phyloP scores from a whole-genome alignment of 2,329 filamentous ascomycete species.

The Fusarium sp. region DNA sequence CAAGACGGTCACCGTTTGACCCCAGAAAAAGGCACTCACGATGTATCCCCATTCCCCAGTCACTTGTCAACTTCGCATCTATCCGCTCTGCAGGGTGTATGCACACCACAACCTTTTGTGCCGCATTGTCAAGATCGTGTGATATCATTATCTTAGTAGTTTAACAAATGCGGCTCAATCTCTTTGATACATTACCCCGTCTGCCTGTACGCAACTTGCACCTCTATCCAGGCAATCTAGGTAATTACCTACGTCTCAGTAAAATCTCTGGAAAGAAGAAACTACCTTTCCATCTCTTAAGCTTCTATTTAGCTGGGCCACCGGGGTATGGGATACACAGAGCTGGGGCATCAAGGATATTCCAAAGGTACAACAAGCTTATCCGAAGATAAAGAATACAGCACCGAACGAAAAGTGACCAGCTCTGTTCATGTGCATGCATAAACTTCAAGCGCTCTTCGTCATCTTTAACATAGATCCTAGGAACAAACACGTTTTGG shows the following conservation, averaged over 20 bases:
- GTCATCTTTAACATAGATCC: background rate
- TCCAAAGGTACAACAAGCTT: background rate
- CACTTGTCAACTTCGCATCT: slow-evolving; percentile 17
- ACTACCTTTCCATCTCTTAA: background rate
- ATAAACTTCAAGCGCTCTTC: background rate
- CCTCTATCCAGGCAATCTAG: background rate
- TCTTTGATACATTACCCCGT: background rate
- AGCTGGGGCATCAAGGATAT: background rate
- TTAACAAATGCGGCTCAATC: background rate
- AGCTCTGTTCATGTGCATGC: background rate
- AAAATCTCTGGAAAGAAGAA: background rate
- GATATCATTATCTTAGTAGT: background rate
- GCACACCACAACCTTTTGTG: slow-evolving; percentile 14
- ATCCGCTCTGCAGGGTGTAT: slow-evolving; percentile 5
- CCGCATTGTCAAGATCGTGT: slow-evolving; percentile 16
- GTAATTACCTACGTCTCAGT: background rate
- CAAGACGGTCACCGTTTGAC: slow-evolving; percentile 32
- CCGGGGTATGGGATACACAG: too few species aligned
- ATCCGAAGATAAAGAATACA: background rate
- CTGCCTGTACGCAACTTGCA: background rate
- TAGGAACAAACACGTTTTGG: background rate
- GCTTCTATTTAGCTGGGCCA: background rate
- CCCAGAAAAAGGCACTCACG: slow-evolving; percentile 21
- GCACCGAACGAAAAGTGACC: background rate
- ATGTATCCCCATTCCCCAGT: slow-evolving; percentile 4